A percentile compares a stretch with the other conserved stretches of the same genome.
These are phyloP conservation scores for Penicillium cosmopolitanum DNA, from an alignment of 495 filamentous ascomycete species.

Conservation along the genomic window DNA sequence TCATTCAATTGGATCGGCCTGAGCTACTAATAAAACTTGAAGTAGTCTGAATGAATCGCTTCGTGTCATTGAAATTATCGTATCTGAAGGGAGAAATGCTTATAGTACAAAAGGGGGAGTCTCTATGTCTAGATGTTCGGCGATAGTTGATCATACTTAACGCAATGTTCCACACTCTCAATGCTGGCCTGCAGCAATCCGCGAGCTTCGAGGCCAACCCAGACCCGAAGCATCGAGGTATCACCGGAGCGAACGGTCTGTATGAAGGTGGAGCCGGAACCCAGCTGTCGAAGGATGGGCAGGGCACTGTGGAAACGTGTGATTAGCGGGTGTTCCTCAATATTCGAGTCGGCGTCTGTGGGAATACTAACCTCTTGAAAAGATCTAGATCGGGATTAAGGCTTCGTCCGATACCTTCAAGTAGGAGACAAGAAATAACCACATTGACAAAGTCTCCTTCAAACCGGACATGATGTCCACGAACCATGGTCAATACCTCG, in stretches of 20 bases:
- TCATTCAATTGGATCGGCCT: no score
- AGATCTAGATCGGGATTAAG: constrained; percentile 88
- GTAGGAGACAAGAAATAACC: constrained; percentile 87
- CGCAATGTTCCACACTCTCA: constrained; percentile 83
- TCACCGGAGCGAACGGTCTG: constrained; percentile 65
- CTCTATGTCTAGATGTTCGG: constrained; percentile 67
- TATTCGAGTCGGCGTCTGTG: no score
- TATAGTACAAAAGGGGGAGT: constrained; percentile 15
- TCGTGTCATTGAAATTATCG: constrained; percentile 6
- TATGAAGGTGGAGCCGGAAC: constrained; percentile 60
- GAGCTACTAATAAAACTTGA: background rate
- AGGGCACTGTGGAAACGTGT: constrained; percentile 62
- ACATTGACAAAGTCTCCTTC: constrained; percentile 99
- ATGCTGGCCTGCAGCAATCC: constrained; percentile 85
- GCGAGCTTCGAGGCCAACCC: constrained; percentile 88
- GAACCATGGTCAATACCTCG: constrained; percentile 89
- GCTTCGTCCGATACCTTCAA: constrained; percentile 91
- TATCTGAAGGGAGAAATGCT: constrained; percentile 2
- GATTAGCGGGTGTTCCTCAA: constrained; percentile 5
- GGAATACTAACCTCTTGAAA: constrained; percentile 66
- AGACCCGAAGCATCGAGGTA: constrained; percentile 91
- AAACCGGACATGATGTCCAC: constrained; percentile 88
- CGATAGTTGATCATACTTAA: constrained; percentile 80
- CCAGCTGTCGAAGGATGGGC: constrained; percentile 88
- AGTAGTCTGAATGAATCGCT: background rate